Percentiles rank a stretch among this genome's conserved stretches.
phyloP scores from a whole-genome alignment of 805 yeast genomes.

The Starmerella powellii region DNA sequence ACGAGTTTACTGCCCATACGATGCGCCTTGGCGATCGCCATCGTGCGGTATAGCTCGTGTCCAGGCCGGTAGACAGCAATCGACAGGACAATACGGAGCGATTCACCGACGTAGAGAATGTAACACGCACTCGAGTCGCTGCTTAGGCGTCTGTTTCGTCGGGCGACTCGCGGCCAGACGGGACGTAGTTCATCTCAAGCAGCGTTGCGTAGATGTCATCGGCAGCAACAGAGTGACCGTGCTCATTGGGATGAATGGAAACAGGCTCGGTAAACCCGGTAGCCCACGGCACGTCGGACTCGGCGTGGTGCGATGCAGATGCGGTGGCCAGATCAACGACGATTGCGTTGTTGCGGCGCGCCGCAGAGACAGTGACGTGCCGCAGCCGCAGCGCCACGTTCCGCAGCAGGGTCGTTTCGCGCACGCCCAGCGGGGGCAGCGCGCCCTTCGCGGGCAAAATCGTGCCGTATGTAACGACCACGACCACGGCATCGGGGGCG shows the following conservation, averaged over 20 bases:
- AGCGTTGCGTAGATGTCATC: background rate
- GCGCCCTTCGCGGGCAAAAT: slow-evolving; percentile 3
- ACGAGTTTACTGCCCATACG: too few relatives aligned
- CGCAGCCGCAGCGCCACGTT: slow-evolving; percentile 3
- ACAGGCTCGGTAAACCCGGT: background rate
- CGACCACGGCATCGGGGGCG: slow-evolving; percentile 6
- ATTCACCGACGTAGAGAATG: too few relatives aligned
- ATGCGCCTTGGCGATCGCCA: too few relatives aligned
- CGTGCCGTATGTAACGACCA: slow-evolving; percentile 6
- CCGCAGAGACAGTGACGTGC: slow-evolving; percentile 3
- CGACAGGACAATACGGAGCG: too few relatives aligned
- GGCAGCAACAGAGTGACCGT: slow-evolving; percentile 8
- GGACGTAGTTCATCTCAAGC: background rate
- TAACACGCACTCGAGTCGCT: too few relatives aligned
- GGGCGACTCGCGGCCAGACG: background rate
- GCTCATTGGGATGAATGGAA: slow-evolving; percentile 9
- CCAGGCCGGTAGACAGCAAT: too few relatives aligned
- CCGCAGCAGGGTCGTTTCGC: slow-evolving; percentile 3
- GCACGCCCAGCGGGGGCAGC: slow-evolving; percentile 5
- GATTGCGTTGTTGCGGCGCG: background rate
- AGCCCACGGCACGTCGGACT: slow-evolving; percentile 4
- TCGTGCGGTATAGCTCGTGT: too few relatives aligned
- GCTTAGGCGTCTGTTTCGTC: background rate
- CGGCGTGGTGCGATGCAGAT: slow-evolving; percentile 5
- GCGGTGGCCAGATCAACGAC: slow-evolving; percentile 7